Base-by-base conservation (phyloP, 495 filamentous ascomycete species). In the Wilcoxina mikolae region DNA sequence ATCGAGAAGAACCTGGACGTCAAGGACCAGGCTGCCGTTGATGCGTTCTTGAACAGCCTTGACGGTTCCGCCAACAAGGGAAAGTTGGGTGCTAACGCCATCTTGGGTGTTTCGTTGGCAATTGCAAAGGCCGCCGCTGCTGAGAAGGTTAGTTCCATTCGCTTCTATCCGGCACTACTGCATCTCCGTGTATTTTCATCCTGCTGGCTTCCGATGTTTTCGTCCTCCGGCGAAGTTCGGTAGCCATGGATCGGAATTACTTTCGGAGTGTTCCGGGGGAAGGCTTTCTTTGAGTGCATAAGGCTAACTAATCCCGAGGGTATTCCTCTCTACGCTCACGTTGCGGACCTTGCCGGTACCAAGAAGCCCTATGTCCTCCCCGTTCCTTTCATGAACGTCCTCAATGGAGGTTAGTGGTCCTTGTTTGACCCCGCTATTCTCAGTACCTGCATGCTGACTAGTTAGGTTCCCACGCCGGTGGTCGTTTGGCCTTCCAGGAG, bases 321-420 rank as follows among this genome's bases (percentile, higher is more conserved):
- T 61, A 83, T 99, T 54, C 93, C 93, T 59, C 84, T 99, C 59
- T 99, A 96, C 69, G 87, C 85, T 61, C 93, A 99, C 75, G 81
- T 99, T 70, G 95, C 91, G 67, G 93, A 96, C 72, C 85, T 99
- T 62, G 88, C 93, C 55, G 91, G 88, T 60, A 96, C 91, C 71
- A 95, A 96, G 84, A 95, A 99, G 83, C 93, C 93, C 66, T 99
- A 94, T 67, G 93, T 99, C 56, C 83, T 99, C 10, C 93, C 93
- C 51, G 93, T 99, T 54, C 93, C 93, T 59, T 99, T 99, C 84
- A 85, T 88, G 87, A 99, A 99, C 76, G 93, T 99, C 68, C 79
- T 99, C 57, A 99, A 99, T 73, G 93, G 93, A 74, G 91, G 91
- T 68, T 74, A 43, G 55, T 53, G 35, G 42, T 42, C 25, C 18